phyloP scores from a whole-genome alignment of 352 stramenopile genomes.

The Saprolegnia parasitica region DNA sequence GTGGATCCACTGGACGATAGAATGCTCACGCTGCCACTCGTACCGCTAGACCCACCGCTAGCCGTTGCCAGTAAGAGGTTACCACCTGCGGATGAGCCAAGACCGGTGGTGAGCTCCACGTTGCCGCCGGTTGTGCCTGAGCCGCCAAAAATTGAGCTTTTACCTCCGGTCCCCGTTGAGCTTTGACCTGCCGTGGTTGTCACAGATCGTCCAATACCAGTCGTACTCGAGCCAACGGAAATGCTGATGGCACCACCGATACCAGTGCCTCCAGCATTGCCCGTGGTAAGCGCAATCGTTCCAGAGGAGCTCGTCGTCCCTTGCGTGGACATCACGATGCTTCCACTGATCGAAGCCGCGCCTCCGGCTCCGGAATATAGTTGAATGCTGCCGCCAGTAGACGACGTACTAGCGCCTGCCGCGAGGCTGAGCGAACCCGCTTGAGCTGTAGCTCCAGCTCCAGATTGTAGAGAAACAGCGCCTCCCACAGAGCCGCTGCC shows the following conservation, averaged over 20 bases:
- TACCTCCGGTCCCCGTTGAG: conserved; percentile 33
- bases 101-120: conserved; percentile 39
- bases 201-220: conserved; percentile 24
- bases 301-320: conserved; percentile 17
- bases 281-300: conserved; percentile 20
- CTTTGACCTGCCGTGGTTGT: conserved; percentile 34
- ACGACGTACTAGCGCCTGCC: conserved; percentile 16
- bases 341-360: conserved; percentile 2
- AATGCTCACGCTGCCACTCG: conserved; percentile 26
- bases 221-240: conserved; percentile 22
- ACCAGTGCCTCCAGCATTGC: conserved; percentile 32
- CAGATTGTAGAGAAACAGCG: conserved; percentile 2
- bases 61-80: conserved; percentile 15
- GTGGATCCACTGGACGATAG: conserved; percentile 19
- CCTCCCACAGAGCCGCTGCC: conserved; percentile 22
- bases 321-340: conserved; percentile 12
- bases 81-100: conserved; percentile 17
- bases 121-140: conserved; percentile 37
- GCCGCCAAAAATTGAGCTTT: conserved; percentile 30
- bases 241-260: conserved; percentile 28
- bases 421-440: conserved; percentile 22
- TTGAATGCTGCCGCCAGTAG: conserved; percentile 20
- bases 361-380: conserved; percentile 10
- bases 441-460: conserved; percentile 29
- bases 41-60: conserved; percentile 14